Conservation (phyloP, 1,284 basidiomycete genomes). For the Ustilago esculenta region DNA sequence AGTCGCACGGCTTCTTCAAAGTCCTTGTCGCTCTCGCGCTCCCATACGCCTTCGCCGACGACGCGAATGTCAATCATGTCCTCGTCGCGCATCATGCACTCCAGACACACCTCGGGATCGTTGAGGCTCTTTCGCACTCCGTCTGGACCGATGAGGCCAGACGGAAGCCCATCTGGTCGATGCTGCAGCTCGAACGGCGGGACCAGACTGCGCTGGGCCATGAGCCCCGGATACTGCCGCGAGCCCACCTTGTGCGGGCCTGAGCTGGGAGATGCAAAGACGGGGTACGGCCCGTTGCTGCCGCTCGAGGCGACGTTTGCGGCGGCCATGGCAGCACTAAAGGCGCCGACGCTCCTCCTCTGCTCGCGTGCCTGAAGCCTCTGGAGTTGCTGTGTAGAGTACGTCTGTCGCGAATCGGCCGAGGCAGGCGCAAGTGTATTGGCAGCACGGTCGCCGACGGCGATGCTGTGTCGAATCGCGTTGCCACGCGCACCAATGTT, state of each 20-base stretch:
- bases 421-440: conserved; percentile 1
- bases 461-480: conserved; percentile 19
- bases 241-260: conserved; percentile 34
- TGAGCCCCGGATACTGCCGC: conserved; percentile 59
- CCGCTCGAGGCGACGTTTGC: conserved; percentile 52
- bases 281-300: conserved; percentile 60
- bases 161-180: conserved; percentile 60
- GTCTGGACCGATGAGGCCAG: conserved; percentile 58
- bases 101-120: conserved; percentile 83
- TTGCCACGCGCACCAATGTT: conserved; percentile 6
- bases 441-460: conserved; percentile 12
- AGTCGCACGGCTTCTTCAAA: conserved; percentile 81
- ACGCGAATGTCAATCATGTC: conserved; percentile 97
- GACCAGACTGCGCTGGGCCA: conserved; percentile 62
- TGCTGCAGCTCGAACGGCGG: conserved; percentile 66
- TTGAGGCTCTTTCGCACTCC: conserved; percentile 59
- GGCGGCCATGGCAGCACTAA: conserved; percentile 56
- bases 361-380: conserved; percentile 54
- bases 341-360: conserved; percentile 54
- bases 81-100: conserved; percentile 98
- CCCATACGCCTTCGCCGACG: conserved; percentile 86
- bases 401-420: conserved; percentile 19
- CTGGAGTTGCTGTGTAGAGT: conserved; percentile 62
- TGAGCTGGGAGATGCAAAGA: conserved; percentile 43
- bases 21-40: conserved; percentile 83